Conservation (phyloP, 768 basidiomycete genomes). For the Termitomyces sp. region DNA sequence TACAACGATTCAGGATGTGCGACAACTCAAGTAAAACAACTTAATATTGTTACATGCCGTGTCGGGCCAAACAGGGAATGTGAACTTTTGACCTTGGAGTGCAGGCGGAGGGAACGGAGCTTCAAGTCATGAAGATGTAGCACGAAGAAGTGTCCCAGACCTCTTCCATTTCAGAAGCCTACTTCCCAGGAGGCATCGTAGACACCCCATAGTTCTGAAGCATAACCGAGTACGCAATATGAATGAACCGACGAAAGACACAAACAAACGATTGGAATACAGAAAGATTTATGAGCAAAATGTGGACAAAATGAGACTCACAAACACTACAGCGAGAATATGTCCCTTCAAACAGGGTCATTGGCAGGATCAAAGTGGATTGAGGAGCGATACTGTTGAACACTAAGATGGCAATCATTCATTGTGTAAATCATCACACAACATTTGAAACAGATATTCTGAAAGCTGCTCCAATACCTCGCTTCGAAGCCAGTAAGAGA, state of each 20-base stretch:
- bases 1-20: not conserved
- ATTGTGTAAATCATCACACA: conserved; percentile 23
- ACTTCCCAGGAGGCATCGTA: conserved; percentile 14
- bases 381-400: conserved; percentile 43
- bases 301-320: not conserved
- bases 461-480: conserved; percentile 54
- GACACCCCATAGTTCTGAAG: conserved; percentile 25
- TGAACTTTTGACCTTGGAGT: not conserved
- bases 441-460: conserved; percentile 56
- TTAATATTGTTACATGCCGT: not conserved
- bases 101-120: not conserved
- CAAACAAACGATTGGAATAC: conserved; percentile 29
- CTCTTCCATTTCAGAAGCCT: not conserved
- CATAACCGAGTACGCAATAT: conserved; percentile 37
- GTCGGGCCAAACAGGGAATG: not conserved
- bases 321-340: conserved; percentile 46
- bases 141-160: not conserved
- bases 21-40: not conserved
- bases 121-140: not conserved
- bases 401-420: not conserved
- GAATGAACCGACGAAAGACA: conserved; percentile 39
- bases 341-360: conserved; percentile 49
- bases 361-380: conserved; percentile 5
- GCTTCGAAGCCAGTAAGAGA: conserved; percentile 52
- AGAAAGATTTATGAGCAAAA: not conserved